Evolutionary conservation across 225 moss, liverwort and hornwort genomes (phyloP), one percentile per base, ranked within the genome.

Genomic region (Polytrichum commune): DNA sequence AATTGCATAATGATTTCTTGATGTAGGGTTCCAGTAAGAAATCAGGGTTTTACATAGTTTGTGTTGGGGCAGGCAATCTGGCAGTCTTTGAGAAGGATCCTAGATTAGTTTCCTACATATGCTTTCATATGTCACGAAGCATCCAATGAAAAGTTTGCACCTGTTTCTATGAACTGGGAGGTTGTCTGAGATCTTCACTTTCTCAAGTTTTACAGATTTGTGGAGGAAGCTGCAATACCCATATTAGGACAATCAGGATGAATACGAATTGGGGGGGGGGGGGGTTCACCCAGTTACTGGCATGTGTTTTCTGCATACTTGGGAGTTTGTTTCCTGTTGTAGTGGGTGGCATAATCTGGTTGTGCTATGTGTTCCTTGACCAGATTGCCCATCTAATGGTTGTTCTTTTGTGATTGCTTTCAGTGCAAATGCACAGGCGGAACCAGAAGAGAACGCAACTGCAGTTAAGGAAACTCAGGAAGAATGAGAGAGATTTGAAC

Each of bases 391-490:
- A 18, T 66, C n/a, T 66, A 20, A 33, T 53, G n/a, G 19, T 66
- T 66, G n/a, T 46, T 33, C 8, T 30, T 33, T 58, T 66, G 66
- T 30, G 19, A 33, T 66, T 58, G 30, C 19, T 66, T 35, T 66
- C 66, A 66, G 30, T 46, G 22, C 27, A 27, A 63, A 63, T 24
- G 62, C 27, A 63, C 25, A 63, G 25, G 26, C 13, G 2, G 62
- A 63, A 24, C 23, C 7, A 33, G 69, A 62, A 23, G 75, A 13
- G 53, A 32, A 32, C 13, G 80, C 69, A 20, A 71, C 70, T 73
- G 72, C 27, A 58, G 32, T 55, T 1, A 58, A 81, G 62, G 66
- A 27, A 57, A 4, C 62, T 22, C 62, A 66, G 62, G 62, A 29
- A 38, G 67, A 18, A 22, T 66, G 69, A 69, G 28, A 53, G 63